Base-by-base conservation (phyloP, 176 grass and related monocot genomes). In the Saccharum spontaneum region DNA sequence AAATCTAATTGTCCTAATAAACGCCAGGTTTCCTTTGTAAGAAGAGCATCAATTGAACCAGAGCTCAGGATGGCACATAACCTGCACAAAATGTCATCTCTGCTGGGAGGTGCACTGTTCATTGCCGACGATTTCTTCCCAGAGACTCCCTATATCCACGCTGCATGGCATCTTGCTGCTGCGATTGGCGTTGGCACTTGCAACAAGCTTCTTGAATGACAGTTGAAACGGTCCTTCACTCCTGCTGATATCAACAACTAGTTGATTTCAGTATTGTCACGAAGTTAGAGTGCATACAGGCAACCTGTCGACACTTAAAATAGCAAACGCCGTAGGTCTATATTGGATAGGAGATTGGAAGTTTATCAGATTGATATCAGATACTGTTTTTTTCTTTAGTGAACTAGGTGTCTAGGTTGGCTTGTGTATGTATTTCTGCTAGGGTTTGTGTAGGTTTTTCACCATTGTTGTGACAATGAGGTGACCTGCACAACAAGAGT, bases 91-190 rank as follows among this genome's bases (percentile, higher is more conserved):
- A 71, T 95, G 91, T 99, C 97, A 18, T 93, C 93, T 84, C 67
- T 98, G 50, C 49, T 98, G 28, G 93, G 91, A 60, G 97, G 97
- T 12, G 97, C 79, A 4, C 83, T 99, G 73, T 99, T 99, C 85
- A 77, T 99, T 38, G 89, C 93, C 0, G 93, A 99, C 12, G 93
- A 96, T 62, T 92, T 78, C 84, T 99, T 95, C 75, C 90, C 90
- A 0, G 86, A 76, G 22, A 92, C 88, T n/a, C 97, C 93, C 13
- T 99, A 96, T 68, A 86, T 99, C 84, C 97, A 99, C 48, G 93
- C 93, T 36, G 97, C 90, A 74, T 99, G 97, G 93, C 97, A 99
- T 77, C 93, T 99, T 24, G 97, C 97, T 13, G 97, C 97, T 33
- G 97, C 93, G 0, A 60, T 99, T 77, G 90, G 97, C 65, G 87